Percentiles rank a stretch among this genome's conserved stretches.
These are phyloP conservation scores for Neofusicoccum laricinum DNA, from an alignment of 2,329 filamentous ascomycete species.

Conservation along the genomic window DNA sequence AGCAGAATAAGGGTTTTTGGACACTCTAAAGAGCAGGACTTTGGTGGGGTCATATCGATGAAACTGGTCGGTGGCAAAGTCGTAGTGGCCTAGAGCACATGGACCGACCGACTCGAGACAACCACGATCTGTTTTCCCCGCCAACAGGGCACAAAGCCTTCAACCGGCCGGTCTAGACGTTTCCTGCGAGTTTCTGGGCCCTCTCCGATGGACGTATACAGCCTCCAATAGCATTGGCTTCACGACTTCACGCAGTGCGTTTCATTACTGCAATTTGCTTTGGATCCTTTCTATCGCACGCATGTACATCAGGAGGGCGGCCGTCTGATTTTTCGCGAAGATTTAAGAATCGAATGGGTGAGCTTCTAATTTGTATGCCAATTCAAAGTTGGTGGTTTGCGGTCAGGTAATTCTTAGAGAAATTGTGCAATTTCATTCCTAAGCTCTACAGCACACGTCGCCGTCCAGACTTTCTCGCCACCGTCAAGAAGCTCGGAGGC, in stretches of 20 bases:
- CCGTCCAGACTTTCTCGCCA: no score
- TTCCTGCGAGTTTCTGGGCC: background rate
- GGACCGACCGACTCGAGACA: background rate
- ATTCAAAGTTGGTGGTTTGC: background rate
- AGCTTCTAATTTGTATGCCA: background rate
- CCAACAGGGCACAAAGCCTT: background rate
- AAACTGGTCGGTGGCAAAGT: background rate
- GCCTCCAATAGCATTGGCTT: background rate
- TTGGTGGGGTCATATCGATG: background rate
- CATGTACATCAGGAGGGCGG: background rate
- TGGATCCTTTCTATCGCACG: background rate
- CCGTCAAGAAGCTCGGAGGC: no score
- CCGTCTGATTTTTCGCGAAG: background rate
- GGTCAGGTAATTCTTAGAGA: background rate
- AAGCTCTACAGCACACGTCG: background rate
- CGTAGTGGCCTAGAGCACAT: background rate
- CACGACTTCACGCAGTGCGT: background rate
- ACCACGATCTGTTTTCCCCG: background rate
- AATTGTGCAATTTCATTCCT: background rate
- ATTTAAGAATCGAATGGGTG: background rate
- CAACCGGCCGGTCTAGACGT: background rate
- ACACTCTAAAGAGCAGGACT: background rate
- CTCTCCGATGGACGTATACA: background rate
- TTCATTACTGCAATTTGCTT: background rate
- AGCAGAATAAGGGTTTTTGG: background rate